phyloP scores from a whole-genome alignment of 129 eudicot species.

The sunflower (Helianthus annuus) region HanXRQr2.0-SUNRISE NC_035445.2:151777393-151777892 shows the following conservation, averaged over 20 bases:
- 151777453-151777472: conserved; percentile 41
- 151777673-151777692: conserved; percentile 24
- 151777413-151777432: conserved; percentile 48
- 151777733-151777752: no score
- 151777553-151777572: conserved; percentile 45
- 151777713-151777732: no score
- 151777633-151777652: conserved; percentile 46
- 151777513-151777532: conserved; percentile 20
- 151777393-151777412: conserved; percentile 47
- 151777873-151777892: no score
- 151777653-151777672: conserved; percentile 30
- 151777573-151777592: conserved; percentile 52
- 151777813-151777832: no score
- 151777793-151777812: no score
- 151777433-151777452: conserved; percentile 40
- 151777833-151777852: no score
- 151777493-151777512: conserved; percentile 58
- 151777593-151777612: conserved; percentile 32
- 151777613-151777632: conserved; percentile 37
- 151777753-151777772: no score
- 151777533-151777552: conserved; percentile 27
- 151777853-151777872: no score
- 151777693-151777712: background rate
- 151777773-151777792: no score
- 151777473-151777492: conserved; percentile 49